Evolutionary conservation across 371 early-diverging fungal genomes (phyloP).

Genomic region (Syncephalastrum monosporum): DNA sequence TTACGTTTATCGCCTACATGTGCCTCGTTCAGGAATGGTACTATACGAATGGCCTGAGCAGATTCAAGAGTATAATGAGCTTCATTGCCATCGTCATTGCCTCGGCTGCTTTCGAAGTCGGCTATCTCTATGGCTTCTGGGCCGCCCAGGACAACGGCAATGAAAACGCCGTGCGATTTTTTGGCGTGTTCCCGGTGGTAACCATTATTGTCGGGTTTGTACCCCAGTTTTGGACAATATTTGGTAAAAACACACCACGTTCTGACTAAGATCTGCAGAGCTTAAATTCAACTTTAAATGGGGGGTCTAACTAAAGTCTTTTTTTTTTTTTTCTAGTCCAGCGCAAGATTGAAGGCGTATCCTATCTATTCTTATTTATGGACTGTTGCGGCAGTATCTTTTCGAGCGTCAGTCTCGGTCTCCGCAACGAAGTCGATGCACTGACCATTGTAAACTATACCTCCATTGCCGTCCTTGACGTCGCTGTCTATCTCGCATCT

Average conservation of each 20-base stretch:
- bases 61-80: slow-evolving; percentile 1
- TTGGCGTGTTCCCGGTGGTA: slow-evolving; percentile 49
- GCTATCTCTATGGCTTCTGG: slow-evolving; percentile 22
- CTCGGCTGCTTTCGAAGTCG: slow-evolving; percentile 26
- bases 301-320: not conserved
- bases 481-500: slow-evolving; percentile 12
- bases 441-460: slow-evolving; percentile 32
- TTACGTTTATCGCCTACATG: slow-evolving; percentile 36
- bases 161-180: slow-evolving; percentile 30
- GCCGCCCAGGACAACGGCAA: slow-evolving; percentile 15
- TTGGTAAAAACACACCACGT: slow-evolving; percentile 17
- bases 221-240: slow-evolving; percentile 53
- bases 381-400: slow-evolving; percentile 48
- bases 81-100: slow-evolving; percentile 12
- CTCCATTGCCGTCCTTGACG: slow-evolving; percentile 26
- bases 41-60: slow-evolving; percentile 32
- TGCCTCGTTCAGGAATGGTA: slow-evolving; percentile 47
- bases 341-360: slow-evolving; percentile 38
- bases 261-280: not conserved
- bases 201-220: slow-evolving; percentile 45
- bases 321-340: slow-evolving; percentile 8
- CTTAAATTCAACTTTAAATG: not conserved
- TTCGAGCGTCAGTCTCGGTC: slow-evolving; percentile 46
- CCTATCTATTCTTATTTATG: slow-evolving; percentile 45
- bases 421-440: slow-evolving; percentile 21